Base-by-base conservation (phyloP, 495 filamentous ascomycete genomes). In the Chlorociboria aeruginascens region DNA sequence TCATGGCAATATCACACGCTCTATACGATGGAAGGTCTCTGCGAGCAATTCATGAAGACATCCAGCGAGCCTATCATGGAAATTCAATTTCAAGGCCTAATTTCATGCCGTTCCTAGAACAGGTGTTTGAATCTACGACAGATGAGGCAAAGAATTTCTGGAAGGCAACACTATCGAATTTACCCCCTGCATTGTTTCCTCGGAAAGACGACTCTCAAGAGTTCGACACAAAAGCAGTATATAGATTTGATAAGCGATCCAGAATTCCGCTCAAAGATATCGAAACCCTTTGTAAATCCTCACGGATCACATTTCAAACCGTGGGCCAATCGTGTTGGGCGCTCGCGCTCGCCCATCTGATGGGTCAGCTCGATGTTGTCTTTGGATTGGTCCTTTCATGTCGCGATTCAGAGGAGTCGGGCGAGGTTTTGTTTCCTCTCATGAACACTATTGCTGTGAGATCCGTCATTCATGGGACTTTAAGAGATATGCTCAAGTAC, bases 1-100 rank as follows among this genome's bases (percentile, higher is more conserved):
- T 86, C 1, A 57, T 89, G 14, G 87, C 85, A 10, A 77, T 89
- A 40, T 73, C 85, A 3, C 86, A 92, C 60, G 85, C 83, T 0
- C 68, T 89, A 32, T 89, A 89, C 52, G 86, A 92, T 58, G 86
- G 86, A 8, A 82, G 74, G 68, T 87, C 83, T 8, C 64, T 89
- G 10, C 62, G 67, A 11, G 66, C 84, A 8, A 62, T 92, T 9
- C 81, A 87, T 53, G 63, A 72, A 35, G 82, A 87, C 47, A 74
- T 92, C 0, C 59, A 66, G 20, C 65, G 53, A 33, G 75, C 81
- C 13, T 88, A 86, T 52, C 36, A 65, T 12, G 69, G 63, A 1
- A 17, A 53, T 12, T 61, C 65, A 16, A 49, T 32, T 3, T 20
- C 60, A 3, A 67, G 80, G 29, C 68, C 66, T 11, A 56, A 55